Conservation (phyloP, 2,329 filamentous ascomycete genomes). For the Aspergillus eucalypticola region DNA sequence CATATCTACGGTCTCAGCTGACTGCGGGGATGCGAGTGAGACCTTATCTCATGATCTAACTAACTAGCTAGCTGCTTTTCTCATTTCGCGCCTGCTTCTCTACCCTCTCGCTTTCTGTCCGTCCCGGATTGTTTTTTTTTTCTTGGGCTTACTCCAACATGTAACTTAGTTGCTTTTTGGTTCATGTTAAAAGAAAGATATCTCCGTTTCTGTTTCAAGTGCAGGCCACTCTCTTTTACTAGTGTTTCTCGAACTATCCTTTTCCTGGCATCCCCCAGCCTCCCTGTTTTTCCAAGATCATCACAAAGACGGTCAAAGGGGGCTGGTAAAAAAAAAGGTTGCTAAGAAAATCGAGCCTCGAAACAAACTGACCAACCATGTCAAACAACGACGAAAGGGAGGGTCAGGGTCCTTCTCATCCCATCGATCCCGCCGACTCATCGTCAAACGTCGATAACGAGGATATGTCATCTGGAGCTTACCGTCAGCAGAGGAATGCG, state of each 20-base stretch:
- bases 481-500: conserved; percentile 18
- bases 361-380: conserved; percentile 17
- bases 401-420: conserved; percentile 12
- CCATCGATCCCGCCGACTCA: conserved; percentile 6
- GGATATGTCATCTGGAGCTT: conserved; percentile 17
- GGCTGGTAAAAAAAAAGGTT: neutral
- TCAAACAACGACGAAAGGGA: conserved; percentile 16
- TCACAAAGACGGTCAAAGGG: conserved; percentile 4
- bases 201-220: conserved; percentile 16
- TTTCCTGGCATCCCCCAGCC: conserved; percentile 11
- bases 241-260: conserved; percentile 6
- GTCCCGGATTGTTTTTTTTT: neutral
- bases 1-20: conserved; percentile 17
- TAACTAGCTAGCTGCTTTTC: conserved; percentile 5
- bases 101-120: conserved; percentile 1
- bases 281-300: conserved; percentile 12
- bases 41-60: conserved; percentile 24
- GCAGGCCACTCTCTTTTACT: conserved; percentile 19
- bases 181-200: conserved; percentile 1
- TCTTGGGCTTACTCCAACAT: conserved; percentile 9
- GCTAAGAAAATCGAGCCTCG: neutral
- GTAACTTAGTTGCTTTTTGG: conserved; percentile 10
- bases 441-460: conserved; percentile 17
- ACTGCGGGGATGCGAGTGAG: conserved; percentile 20
- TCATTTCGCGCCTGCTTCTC: neutral